phyloP scores from a whole-genome alignment of 352 stramenopile genomes.

The Globisporangium spiculum region DNA sequence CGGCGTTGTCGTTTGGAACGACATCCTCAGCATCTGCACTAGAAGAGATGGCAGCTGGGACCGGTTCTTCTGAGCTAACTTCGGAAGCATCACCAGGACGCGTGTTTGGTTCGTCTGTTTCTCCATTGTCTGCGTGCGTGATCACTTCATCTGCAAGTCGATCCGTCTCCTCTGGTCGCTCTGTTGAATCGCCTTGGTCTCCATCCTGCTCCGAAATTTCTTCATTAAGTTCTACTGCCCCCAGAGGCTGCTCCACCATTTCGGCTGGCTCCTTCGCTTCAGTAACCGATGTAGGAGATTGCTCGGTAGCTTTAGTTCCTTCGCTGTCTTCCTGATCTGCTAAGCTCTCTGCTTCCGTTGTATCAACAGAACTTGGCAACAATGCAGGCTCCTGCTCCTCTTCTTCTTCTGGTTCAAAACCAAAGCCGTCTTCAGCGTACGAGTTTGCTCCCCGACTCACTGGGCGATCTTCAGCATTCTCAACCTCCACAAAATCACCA shows the following conservation, averaged over 20 bases:
- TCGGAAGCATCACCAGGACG: not conserved
- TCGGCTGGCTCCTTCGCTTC: not conserved
- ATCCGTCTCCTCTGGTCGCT: not conserved
- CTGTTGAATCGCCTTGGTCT: not conserved
- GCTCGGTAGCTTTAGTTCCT: not conserved
- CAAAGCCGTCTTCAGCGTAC: slow-evolving; percentile 18
- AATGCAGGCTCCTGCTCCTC: not conserved
- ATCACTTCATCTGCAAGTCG: not conserved
- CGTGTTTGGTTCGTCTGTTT: not conserved
- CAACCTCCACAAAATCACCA: not conserved
- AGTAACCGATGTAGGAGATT: not conserved
- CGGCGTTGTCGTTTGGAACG: not conserved
- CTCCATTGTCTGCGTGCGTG: not conserved
- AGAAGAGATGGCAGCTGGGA: not conserved
- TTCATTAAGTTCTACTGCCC: not conserved
- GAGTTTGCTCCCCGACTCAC: slow-evolving; percentile 13
- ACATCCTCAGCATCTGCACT: not conserved
- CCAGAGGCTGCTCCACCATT: not conserved
- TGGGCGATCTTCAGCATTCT: slow-evolving; percentile 8
- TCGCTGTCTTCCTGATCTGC: not conserved
- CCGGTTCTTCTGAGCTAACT: not conserved
- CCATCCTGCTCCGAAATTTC: not conserved
- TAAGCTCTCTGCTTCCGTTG: not conserved
- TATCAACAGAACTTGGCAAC: not conserved
- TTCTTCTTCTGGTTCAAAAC: slow-evolving; percentile 9